Conservation (phyloP, 2,329 filamentous ascomycete genomes). For the Colletotrichum siamense region DNA sequence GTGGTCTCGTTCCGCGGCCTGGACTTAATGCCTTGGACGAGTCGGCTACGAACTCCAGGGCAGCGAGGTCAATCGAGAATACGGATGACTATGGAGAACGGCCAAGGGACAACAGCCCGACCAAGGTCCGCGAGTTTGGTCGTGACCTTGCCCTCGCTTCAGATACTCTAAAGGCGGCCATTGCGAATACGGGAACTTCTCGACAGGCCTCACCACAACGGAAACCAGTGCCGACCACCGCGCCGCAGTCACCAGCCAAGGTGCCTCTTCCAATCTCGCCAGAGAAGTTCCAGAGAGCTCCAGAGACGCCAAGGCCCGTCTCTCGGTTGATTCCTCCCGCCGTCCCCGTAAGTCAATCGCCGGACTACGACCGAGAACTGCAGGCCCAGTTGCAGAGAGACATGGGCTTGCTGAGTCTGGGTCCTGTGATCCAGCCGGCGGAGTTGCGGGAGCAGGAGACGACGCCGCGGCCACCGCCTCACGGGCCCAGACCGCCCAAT, state of each 20-base stretch:
- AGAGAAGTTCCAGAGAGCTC: constrained; percentile 44
- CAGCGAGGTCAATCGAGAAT: constrained; percentile 56
- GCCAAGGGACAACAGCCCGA: constrained; percentile 55
- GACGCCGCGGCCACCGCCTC: constrained; percentile 24
- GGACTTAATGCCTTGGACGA: constrained; percentile 79
- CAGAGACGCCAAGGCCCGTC: constrained; percentile 53
- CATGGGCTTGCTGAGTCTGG: constrained; percentile 62
- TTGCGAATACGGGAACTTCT: constrained; percentile 50
- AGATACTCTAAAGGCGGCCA: constrained; percentile 62
- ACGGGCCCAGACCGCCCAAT: constrained; percentile 38
- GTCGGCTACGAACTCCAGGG: constrained; percentile 78
- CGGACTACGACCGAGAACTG: constrained; percentile 65
- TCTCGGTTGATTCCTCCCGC: constrained; percentile 51
- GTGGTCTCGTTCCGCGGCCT: constrained; percentile 58
- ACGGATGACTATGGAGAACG: constrained; percentile 58
- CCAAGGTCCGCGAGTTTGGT: constrained; percentile 54
- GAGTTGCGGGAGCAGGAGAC: not conserved
- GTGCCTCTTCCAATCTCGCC: constrained; percentile 67
- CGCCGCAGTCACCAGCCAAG: constrained; percentile 60
- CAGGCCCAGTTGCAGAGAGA: constrained; percentile 70
- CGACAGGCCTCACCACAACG: constrained; percentile 66
- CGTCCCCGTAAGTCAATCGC: constrained; percentile 52
- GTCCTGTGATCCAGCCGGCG: constrained; percentile 35
- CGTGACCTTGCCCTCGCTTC: constrained; percentile 41
- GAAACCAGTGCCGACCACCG: constrained; percentile 51